Evolutionary conservation across 768 basidiomycete species (phyloP).

Genomic region (Kwoniella bestiolae): DNA sequence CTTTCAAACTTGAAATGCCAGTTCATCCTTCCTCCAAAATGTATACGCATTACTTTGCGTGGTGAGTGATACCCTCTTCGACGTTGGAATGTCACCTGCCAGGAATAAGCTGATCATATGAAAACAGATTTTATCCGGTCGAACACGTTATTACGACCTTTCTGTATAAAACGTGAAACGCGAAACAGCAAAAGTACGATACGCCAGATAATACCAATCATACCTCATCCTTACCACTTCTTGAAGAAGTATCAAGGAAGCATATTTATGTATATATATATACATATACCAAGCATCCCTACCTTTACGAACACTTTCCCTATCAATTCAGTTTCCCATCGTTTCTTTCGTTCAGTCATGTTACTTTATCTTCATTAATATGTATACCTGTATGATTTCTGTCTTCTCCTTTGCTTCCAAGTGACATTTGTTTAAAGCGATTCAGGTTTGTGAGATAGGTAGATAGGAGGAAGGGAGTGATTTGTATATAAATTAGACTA

Average conservation of each 20-base stretch:
- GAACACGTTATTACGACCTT: not conserved
- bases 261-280: not conserved
- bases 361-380: slow-evolving; percentile 3
- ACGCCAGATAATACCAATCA: not conserved
- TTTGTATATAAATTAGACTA: slow-evolving; percentile 4
- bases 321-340: not conserved
- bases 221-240: not conserved
- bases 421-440: not conserved
- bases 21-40: slow-evolving; percentile 91
- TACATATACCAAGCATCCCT: slow-evolving; percentile 10
- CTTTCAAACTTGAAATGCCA: slow-evolving; percentile 99
- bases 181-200: not conserved
- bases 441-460: not conserved
- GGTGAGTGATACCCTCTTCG: slow-evolving; percentile 31
- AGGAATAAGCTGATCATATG: not conserved
- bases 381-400: slow-evolving; percentile 14
- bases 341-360: not conserved
- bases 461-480: not conserved
- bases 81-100: not conserved
- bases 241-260: not conserved
- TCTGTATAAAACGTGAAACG: not conserved
- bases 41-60: slow-evolving; percentile 61
- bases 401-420: not conserved
- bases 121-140: not conserved
- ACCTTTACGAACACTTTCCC: not conserved